Conservation (phyloP, 805 yeast genomes). For the Kluyveromyces aestuarii region DNA sequence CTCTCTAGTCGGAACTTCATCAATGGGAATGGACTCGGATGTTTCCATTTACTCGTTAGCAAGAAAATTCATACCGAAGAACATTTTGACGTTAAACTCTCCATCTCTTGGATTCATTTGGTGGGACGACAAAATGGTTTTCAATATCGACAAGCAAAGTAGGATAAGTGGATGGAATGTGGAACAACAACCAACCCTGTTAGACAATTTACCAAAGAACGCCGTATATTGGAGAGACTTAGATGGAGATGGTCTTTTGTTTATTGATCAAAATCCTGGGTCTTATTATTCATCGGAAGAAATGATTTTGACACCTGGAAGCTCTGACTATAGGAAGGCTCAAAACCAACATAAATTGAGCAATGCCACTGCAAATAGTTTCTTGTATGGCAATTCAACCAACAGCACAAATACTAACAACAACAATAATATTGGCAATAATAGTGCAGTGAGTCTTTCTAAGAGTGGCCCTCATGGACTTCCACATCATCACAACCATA, state of each 20-base stretch:
- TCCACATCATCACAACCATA: background rate
- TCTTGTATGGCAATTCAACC: background rate
- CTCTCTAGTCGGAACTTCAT: slow-evolving; percentile 67
- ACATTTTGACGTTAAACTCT: slow-evolving; percentile 27
- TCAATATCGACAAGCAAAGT: slow-evolving; percentile 26
- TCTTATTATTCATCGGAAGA: slow-evolving; percentile 11
- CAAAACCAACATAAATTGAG: slow-evolving; percentile 4
- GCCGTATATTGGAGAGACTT: slow-evolving; percentile 29
- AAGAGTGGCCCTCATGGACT: background rate
- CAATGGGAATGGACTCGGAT: slow-evolving; percentile 58
- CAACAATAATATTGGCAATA: background rate
- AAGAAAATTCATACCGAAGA: slow-evolving; percentile 64
- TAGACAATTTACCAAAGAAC: slow-evolving; percentile 22
- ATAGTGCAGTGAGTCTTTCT: background rate
- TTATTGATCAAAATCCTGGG: slow-evolving; percentile 22
- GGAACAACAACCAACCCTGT: slow-evolving; percentile 22
- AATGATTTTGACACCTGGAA: background rate
- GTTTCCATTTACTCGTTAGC: slow-evolving; percentile 61
- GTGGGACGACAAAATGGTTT: slow-evolving; percentile 27
- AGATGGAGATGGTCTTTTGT: slow-evolving; percentile 27
- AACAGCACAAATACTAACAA: background rate
- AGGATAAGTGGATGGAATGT: slow-evolving; percentile 27
- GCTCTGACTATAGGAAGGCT: background rate
- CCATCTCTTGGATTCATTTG: slow-evolving; percentile 28
- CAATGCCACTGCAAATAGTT: slow-evolving; percentile 3